phyloP scores from a whole-genome alignment of 2,329 filamentous ascomycete genomes.

The Alternaria infectoria region DNA sequence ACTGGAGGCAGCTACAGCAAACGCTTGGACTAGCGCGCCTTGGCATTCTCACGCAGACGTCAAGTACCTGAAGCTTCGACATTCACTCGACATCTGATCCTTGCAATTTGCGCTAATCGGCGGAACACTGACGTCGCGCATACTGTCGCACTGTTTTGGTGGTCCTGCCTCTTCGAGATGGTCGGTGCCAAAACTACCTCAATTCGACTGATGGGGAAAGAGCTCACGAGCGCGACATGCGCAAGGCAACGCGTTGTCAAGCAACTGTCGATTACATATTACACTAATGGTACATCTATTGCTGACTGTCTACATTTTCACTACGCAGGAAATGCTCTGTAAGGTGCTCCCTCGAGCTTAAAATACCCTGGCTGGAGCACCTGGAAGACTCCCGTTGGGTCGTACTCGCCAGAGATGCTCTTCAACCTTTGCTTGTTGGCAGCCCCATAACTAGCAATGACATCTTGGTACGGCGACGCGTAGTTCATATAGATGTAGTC shows the following conservation, averaged over 20 bases:
- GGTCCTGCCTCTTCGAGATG: background rate
- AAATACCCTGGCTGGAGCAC: slow-evolving; percentile 29
- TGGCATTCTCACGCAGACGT: slow-evolving; percentile 10
- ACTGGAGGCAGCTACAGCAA: slow-evolving; percentile 12
- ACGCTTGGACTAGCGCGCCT: slow-evolving; percentile 16
- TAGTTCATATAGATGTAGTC: slow-evolving; percentile 57
- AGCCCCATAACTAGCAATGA: slow-evolving; percentile 51
- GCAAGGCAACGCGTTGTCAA: background rate
- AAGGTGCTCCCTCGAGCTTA: slow-evolving; percentile 28
- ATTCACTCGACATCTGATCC: background rate
- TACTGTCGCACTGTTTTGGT: background rate
- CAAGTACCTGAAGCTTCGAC: background rate
- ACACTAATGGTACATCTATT: background rate
- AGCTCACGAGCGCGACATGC: background rate
- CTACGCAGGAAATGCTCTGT: slow-evolving; percentile 11
- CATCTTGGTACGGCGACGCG: slow-evolving; percentile 52
- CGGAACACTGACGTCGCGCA: background rate
- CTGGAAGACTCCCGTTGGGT: slow-evolving; percentile 27
- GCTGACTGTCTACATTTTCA: background rate
- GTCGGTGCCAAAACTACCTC: background rate
- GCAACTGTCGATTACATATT: background rate
- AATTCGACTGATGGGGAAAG: background rate
- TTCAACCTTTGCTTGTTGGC: slow-evolving; percentile 39
- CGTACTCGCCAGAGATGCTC: slow-evolving; percentile 19
- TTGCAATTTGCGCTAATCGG: background rate